These are phyloP conservation scores for Beauveria asiatica DNA, from an alignment of 2,329 filamentous ascomycete species.

Conservation along the genomic window DNA sequence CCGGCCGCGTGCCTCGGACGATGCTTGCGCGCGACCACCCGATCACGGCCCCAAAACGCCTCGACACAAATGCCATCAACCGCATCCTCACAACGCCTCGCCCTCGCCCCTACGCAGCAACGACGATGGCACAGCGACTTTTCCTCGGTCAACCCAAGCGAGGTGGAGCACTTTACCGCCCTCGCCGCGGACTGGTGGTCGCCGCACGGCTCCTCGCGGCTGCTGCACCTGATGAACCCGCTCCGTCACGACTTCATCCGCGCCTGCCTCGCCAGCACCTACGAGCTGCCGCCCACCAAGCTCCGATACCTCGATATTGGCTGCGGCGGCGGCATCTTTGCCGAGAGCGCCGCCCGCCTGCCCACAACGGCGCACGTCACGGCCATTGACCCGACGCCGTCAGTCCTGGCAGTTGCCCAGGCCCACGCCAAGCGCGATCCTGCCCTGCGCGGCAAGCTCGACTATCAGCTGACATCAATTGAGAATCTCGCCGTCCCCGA, in stretches of 20 bases:
- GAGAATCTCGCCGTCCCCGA: conserved; percentile 52
- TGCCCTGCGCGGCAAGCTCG: conserved; percentile 51
- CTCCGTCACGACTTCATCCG: conserved; percentile 88
- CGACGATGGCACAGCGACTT: conserved; percentile 21
- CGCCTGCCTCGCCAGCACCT: conserved; percentile 52
- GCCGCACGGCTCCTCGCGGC: conserved; percentile 79
- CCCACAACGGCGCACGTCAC: conserved; percentile 55
- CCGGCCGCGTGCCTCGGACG: background rate
- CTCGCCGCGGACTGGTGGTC: conserved; percentile 98
- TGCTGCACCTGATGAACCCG: conserved; percentile 97
- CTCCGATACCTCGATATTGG: conserved; percentile 82
- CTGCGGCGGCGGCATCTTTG: conserved; percentile 94
- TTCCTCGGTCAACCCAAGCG: conserved; percentile 75
- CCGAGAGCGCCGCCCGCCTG: conserved; percentile 72
- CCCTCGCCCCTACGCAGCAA: background rate
- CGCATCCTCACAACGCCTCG: background rate
- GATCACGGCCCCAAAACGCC: background rate
- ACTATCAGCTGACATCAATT: conserved; percentile 68
- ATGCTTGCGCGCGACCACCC: background rate
- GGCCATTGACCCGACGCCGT: conserved; percentile 69
- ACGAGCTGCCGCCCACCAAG: conserved; percentile 21
- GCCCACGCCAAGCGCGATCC: conserved; percentile 71
- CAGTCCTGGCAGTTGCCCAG: conserved; percentile 66
- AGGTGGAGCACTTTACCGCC: conserved; percentile 89
- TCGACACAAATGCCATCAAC: background rate